Conservation (phyloP, 768 basidiomycete species). For the Tulasnella sp. region DNA sequence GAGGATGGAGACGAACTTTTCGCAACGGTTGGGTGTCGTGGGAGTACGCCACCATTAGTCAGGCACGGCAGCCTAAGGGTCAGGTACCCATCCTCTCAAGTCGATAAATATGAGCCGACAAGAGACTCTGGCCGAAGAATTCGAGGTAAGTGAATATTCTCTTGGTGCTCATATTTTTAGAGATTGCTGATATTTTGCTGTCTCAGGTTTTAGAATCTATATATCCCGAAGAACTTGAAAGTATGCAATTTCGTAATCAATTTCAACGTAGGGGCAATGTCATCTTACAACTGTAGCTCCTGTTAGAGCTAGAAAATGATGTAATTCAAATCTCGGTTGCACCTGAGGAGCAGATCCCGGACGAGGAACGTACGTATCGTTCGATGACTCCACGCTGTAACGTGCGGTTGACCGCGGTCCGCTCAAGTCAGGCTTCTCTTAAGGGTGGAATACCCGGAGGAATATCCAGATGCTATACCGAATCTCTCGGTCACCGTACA, state of each 20-base stretch:
- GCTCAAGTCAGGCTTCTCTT: slow-evolving; percentile 60
- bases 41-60: background rate
- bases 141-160: slow-evolving; percentile 44
- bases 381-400: slow-evolving; percentile 9
- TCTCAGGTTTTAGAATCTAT: slow-evolving; percentile 84
- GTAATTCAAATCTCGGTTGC: slow-evolving; percentile 77
- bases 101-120: background rate
- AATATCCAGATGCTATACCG: slow-evolving; percentile 79
- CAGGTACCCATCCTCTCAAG: background rate
- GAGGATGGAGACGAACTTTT: background rate
- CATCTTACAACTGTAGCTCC: slow-evolving; percentile 29
- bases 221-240: slow-evolving; percentile 85
- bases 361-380: slow-evolving; percentile 39
- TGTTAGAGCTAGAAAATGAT: slow-evolving; percentile 66
- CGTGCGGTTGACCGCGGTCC: slow-evolving; percentile 14
- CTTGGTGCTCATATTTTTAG: slow-evolving; percentile 14
- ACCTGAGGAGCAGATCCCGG: slow-evolving; percentile 65
- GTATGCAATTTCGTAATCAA: slow-evolving; percentile 43
- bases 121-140: slow-evolving; percentile 71
- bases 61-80: background rate
- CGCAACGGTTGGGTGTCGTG: background rate
- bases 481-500: slow-evolving; percentile 53
- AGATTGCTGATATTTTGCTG: background rate
- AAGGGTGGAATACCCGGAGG: slow-evolving; percentile 61
- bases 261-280: slow-evolving; percentile 12